Base-by-base conservation (phyloP, 345 rosid genomes). In the Rhodamnia argentea region DNA sequence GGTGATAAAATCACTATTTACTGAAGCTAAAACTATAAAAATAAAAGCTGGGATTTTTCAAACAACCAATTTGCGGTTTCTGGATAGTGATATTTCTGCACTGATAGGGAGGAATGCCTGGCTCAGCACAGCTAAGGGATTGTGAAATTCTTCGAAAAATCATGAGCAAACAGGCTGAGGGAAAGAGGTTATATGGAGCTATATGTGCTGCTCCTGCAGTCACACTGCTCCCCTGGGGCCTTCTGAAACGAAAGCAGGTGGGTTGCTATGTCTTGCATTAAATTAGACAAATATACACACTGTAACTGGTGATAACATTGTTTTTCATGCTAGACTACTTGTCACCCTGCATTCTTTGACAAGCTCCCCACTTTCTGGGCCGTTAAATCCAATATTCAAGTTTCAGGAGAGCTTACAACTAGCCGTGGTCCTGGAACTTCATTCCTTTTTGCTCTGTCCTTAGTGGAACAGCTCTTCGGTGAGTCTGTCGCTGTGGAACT, bases 141-240 rank as follows among this genome's bases (percentile, higher is more conserved):
- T 92, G 94, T 87, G 90, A 91, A 86, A 86, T 89, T 88, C 95
- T 97, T 14, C 93, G 90, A 87, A 82, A 88, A 88, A 96, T 97
- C 76, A 91, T 92, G 76, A 93, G 92, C 91, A 94, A 92, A 88
- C 99, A 97, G 87, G 97, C 95, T 8, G 97, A 91, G 87, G 91
- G 88, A 59, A 94, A 92, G 90, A 90, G 96, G 88, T 88, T 96
- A 44, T 94, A 93, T 78, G 98, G 98, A 85, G 99, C 97, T 85
- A 96, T 96, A 90, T 96, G 95, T 86, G 93, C 96, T 89, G 98
- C 98, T 86, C 99, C 99, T 59, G 99, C 98, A 32, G 91, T 96
- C 62, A 92, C 99, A 76, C 98, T 96, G 88, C 96, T 97, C 85
- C 98, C 98, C 53, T 97, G 99, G 99, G 99, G 98, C 47, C 97